Percentiles rank a stretch among this genome's conserved stretches.
phyloP scores from a whole-genome alignment of 371 early-diverging fungal genomes.

The Batkoa obscura region DNA sequence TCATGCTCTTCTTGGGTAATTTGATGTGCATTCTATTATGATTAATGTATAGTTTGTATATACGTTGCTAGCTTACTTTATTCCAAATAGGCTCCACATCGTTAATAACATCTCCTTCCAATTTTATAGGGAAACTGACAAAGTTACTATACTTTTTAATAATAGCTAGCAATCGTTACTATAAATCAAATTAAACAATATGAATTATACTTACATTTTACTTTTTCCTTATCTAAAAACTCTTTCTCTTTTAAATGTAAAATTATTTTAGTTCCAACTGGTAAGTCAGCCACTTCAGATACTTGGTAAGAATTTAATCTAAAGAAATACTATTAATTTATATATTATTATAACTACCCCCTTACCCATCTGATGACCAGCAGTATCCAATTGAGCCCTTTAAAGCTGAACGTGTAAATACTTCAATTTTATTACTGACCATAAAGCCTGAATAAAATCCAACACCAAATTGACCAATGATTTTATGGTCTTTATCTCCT shows the following conservation, averaged over 20 bases:
- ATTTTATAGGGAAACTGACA: slow-evolving; percentile 85
- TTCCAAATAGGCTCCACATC: slow-evolving; percentile 91
- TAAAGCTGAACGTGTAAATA: slow-evolving; percentile 52
- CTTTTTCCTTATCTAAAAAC: slow-evolving; percentile 56
- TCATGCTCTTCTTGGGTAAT: slow-evolving; percentile 77
- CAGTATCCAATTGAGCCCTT: slow-evolving; percentile 51
- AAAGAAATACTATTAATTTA: not conserved
- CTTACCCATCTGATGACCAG: slow-evolving; percentile 66
- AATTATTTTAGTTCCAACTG: slow-evolving; percentile 84
- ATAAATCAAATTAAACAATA: too few relatives aligned
- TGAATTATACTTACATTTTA: too few relatives aligned
- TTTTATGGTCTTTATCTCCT: slow-evolving; percentile 35
- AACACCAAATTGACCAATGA: slow-evolving; percentile 99
- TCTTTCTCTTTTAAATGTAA: slow-evolving; percentile 85
- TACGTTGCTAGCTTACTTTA: slow-evolving; percentile 14
- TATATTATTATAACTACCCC: not conserved
- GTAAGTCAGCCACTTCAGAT: slow-evolving; percentile 50
- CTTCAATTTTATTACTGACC: slow-evolving; percentile 67
- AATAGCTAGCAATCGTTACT: slow-evolving; percentile 24
- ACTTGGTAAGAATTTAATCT: slow-evolving; percentile 48
- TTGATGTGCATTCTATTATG: slow-evolving; percentile 24
- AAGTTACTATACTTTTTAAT: slow-evolving; percentile 94
- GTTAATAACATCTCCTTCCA: slow-evolving; percentile 61
- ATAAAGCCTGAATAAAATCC: slow-evolving; percentile 78
- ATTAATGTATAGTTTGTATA: not conserved